Evolutionary conservation across 805 yeast genomes (phyloP), one percentile per base, ranked within the genome.

Genomic region (Metschnikowia borealis): DNA sequence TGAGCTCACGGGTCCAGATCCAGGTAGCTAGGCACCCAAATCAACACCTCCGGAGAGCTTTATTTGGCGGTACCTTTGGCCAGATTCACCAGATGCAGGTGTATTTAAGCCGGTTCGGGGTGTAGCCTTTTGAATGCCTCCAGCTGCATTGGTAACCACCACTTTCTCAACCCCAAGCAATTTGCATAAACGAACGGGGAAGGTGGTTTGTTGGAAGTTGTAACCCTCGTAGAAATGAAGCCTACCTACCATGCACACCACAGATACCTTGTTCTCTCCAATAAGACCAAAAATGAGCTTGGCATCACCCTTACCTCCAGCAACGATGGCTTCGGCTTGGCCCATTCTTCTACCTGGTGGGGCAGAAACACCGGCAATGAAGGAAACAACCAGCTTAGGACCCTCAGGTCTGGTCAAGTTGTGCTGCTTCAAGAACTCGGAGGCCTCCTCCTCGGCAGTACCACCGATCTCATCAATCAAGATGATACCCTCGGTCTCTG

Each of bases 341-440:
- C 99, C 99, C 98, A 94, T 94, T 82, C 99, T 91, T 78, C 97
- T 92, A 70, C 99, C 99, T 73, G 97, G 98, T 62, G 98, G 98
- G 64, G 98, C 97, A 64, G 97, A 91, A 53, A 91, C 86, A 79
- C 99, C 99, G 54, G 99, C 99, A 70, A 94, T 94, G 81, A 94
- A 94, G 32, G 97, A 87, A 59, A 91, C 96, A 58, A 94, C 97
- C 37, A 99, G 99, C 80, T 94, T 89, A 68, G 99, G 97, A 69
- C 81, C 88, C 51, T 82, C 83, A 14, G 68, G 66, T 75, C 96
- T 87, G 56, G 95, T 82, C 75, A 84, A 80, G 82, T 94, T 94
- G 80, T 81, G 77, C 75, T 86, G 83, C 75, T 88, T 90, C 69
- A 94, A 81, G 83, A 82, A 94, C 71, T 94, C 96, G 54, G 97